Conservation (phyloP, 139 green algal species). For the Yamagishiella unicocca region DNA sequence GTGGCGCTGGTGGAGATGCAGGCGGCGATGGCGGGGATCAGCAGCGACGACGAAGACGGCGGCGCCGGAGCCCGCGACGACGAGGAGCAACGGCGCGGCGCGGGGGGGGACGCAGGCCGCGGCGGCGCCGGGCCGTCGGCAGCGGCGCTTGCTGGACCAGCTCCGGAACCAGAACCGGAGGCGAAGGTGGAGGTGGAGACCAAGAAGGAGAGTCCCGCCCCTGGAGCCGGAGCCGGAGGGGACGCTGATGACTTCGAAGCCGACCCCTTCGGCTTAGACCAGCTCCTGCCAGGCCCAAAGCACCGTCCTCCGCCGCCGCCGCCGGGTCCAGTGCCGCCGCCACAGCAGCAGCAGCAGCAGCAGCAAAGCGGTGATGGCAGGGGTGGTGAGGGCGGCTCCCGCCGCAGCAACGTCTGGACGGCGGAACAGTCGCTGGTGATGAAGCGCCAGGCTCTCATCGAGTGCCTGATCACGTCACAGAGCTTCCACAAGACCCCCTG, state of each 20-base stretch:
- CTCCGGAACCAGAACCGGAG: background rate
- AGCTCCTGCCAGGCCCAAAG: slow-evolving; percentile 42
- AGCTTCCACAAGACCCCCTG: slow-evolving; percentile 68
- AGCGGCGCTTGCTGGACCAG: too few relatives aligned
- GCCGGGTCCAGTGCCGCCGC: background rate
- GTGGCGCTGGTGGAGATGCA: slow-evolving; percentile 9
- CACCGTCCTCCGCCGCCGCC: slow-evolving; percentile 2
- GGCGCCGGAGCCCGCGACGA: background rate
- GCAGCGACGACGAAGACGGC: background rate
- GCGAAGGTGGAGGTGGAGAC: background rate
- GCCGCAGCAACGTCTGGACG: background rate
- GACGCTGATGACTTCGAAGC: slow-evolving; percentile 47
- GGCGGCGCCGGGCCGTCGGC: too few relatives aligned
- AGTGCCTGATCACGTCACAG: slow-evolving; percentile 68
- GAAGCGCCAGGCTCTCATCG: slow-evolving; percentile 64
- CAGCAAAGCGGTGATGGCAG: background rate
- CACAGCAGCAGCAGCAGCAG: background rate
- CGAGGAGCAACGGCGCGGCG: background rate
- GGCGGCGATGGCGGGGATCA: background rate
- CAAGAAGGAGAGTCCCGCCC: background rate
- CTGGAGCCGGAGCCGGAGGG: background rate
- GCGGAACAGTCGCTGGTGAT: slow-evolving; percentile 24
- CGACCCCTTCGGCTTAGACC: slow-evolving; percentile 75
- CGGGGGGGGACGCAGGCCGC: background rate
- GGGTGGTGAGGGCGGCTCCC: background rate